Evolutionary conservation across 2,329 filamentous ascomycete species (phyloP), one percentile per base, ranked within the genome.

Genomic region (Penicillium sp.): DNA sequence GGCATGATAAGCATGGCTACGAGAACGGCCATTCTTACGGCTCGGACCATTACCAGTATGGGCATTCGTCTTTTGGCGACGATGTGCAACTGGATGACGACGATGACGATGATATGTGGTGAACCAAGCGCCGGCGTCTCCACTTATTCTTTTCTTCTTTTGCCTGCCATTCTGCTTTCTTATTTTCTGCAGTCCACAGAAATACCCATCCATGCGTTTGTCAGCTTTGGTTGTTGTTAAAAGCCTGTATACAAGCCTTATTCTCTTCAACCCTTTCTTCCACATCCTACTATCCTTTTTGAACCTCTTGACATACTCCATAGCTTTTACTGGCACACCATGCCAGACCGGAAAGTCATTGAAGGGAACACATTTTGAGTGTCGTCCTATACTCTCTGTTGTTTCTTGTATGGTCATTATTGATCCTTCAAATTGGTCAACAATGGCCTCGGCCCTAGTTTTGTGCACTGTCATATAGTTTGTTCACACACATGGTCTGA

Each of bases 21-120:
- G 74, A 78, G 51, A 74, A 73, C 56, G 72, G 74, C 53, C 69
- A 68, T 47, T 58, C 62, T 54, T 76, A 77, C 58, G 69, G 67
- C 44, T 64, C 69, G 13, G 71, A 71, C 19, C 71, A 75, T 53
- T 67, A 75, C 52, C 72, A 75, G 57, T 73, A 77, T 59, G 73
- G 72, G 52, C 73, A 77, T 59, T 73, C 73, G 53, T 70, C 72
- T 43, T 74, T 73, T 61, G 72, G 74, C 37, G 76, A 78, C 50
- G 75, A 77, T 64, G 69, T 69, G 52, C 76, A 77, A 57, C 62
- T 75, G 62, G 73, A 77, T 60, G 73, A 74, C 50, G 76, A 78
- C 51, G 77, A 79, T 59, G 77, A 79, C 59, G 73, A 76, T 57
- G 77, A 80, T 63, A 80, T 80, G 78, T 81, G 79, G 79, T 81